phyloP scores from a whole-genome alignment of 345 rosid species.

The Rhizophora mangle region DNA sequence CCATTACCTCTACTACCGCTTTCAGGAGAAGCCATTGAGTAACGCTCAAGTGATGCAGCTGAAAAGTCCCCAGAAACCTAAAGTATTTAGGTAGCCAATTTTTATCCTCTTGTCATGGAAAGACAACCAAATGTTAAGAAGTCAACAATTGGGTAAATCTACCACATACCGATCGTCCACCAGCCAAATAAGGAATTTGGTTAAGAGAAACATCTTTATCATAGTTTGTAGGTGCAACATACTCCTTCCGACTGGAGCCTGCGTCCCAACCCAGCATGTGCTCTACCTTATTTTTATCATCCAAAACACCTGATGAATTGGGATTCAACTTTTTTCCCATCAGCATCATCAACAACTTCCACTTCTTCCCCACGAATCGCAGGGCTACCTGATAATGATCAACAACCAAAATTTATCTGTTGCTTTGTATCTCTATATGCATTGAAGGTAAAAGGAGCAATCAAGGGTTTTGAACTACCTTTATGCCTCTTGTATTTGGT shows the following conservation, averaged over 20 bases:
- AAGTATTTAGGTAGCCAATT: not conserved
- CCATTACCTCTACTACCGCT: constrained; percentile 31
- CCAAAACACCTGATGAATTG: constrained; percentile 3
- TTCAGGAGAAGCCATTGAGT: constrained; percentile 38
- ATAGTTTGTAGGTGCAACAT: constrained; percentile 21
- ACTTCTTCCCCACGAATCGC: constrained; percentile 22
- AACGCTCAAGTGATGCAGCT: constrained; percentile 39
- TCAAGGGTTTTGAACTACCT: constrained; percentile 16
- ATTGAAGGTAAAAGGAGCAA: not conserved
- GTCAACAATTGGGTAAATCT: not conserved
- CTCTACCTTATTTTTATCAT: constrained; percentile 25
- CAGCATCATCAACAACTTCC: constrained; percentile 10
- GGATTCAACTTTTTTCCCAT: constrained; percentile 12
- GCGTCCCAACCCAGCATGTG: constrained; percentile 25
- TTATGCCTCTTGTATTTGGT: constrained; percentile 40
- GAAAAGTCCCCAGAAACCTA: constrained; percentile 42
- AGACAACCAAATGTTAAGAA: not conserved
- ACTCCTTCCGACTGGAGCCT: constrained; percentile 24
- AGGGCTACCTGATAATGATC: constrained; percentile 17
- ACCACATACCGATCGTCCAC: constrained; percentile 29
- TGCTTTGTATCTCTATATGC: not conserved
- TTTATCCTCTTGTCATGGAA: not conserved
- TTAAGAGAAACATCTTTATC: constrained; percentile 30
- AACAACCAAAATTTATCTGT: not conserved
- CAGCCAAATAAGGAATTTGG: constrained; percentile 31